phyloP scores from a whole-genome alignment of 2,329 filamentous ascomycete species.

The Beauveria australis region DNA sequence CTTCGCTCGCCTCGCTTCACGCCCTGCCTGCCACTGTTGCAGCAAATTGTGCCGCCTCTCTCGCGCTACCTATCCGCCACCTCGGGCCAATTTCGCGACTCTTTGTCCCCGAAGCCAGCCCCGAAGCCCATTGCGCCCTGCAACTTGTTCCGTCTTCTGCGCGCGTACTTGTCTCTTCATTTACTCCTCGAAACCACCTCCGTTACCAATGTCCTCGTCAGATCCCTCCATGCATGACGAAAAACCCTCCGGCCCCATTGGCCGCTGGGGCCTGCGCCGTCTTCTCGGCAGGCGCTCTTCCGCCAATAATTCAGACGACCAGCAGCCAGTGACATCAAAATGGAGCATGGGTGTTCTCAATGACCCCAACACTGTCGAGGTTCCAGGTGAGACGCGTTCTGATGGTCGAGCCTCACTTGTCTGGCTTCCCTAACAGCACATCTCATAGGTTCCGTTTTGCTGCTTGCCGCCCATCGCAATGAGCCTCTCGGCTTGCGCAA shows the following conservation, averaged over 20 bases:
- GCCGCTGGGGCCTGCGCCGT: constrained; percentile 12
- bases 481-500: constrained; percentile 52
- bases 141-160: not conserved
- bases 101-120: not conserved
- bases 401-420: not conserved
- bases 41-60: not conserved
- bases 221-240: constrained; percentile 1
- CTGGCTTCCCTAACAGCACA: not conserved
- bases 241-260: not conserved
- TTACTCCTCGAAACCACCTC: not conserved
- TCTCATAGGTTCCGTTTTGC: constrained; percentile 45
- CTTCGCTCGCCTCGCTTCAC: not conserved
- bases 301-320: constrained; percentile 3
- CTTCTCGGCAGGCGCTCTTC: constrained; percentile 10
- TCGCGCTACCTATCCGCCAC: not conserved
- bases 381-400: constrained; percentile 59
- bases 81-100: not conserved
- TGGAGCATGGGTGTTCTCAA: constrained; percentile 76
- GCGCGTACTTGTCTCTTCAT: not conserved
- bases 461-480: constrained; percentile 47
- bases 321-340: constrained; percentile 23
- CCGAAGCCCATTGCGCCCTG: not conserved
- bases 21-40: not conserved
- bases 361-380: constrained; percentile 72
- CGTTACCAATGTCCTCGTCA: constrained; percentile 4